Evolutionary conservation across 768 basidiomycete species (phyloP).

Genomic region (Paxillus involutus): DNA sequence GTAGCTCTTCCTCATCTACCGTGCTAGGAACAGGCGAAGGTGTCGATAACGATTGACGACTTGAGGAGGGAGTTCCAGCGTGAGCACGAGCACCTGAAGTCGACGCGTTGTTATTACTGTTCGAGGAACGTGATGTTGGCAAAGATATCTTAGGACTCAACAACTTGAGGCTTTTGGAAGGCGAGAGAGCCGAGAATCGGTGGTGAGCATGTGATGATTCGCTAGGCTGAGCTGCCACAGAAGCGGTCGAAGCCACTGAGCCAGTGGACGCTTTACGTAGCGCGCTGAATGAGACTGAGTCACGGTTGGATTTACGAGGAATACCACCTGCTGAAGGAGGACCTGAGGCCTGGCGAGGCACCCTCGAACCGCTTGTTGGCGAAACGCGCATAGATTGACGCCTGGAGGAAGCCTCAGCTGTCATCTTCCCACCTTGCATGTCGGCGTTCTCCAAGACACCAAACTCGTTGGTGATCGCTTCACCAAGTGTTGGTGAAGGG

Average conservation of each 20-base stretch:
- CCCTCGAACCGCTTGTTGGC: constrained; percentile 59
- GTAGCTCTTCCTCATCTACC: constrained; percentile 81
- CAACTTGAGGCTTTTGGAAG: constrained; percentile 81
- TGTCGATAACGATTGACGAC: constrained; percentile 75
- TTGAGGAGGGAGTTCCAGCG: constrained; percentile 64
- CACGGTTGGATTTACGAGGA: constrained; percentile 69
- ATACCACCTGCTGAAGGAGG: constrained; percentile 45
- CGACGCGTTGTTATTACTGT: constrained; percentile 33
- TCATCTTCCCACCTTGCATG: constrained; percentile 41
- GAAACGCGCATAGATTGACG: constrained; percentile 66
- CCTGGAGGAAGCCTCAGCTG: constrained; percentile 37
- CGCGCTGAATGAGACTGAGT: constrained; percentile 76
- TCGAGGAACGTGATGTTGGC: constrained; percentile 55
- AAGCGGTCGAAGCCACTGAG: constrained; percentile 69
- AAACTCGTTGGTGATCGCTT: constrained; percentile 66
- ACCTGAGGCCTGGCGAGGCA: constrained; percentile 61
- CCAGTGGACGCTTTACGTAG: constrained; percentile 82
- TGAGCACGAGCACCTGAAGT: constrained; percentile 43
- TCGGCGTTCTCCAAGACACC: constrained; percentile 74
- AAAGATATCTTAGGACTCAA: constrained; percentile 76
- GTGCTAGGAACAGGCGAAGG: constrained; percentile 80
- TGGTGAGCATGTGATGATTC: constrained; percentile 46
- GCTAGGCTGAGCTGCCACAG: constrained; percentile 45
- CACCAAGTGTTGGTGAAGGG: constrained; percentile 55
- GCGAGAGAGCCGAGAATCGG: constrained; percentile 81